These are phyloP conservation scores for Xylaria grammica DNA, from an alignment of 495 filamentous ascomycete species.

Conservation along the genomic window DNA sequence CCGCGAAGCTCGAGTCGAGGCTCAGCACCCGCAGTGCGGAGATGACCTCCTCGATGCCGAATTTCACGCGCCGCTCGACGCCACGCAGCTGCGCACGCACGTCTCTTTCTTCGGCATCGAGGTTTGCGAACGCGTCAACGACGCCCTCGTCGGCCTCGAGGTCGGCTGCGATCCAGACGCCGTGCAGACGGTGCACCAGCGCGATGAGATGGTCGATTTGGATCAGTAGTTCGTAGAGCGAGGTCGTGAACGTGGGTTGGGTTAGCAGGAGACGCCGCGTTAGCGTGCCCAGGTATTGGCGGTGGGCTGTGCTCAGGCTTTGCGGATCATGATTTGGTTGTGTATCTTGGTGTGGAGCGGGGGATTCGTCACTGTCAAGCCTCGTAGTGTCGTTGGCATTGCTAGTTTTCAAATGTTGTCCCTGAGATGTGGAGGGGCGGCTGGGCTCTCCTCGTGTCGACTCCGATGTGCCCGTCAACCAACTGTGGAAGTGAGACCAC, in stretches of 20 bases:
- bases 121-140: slow-evolving; percentile 72
- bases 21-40: slow-evolving; percentile 49
- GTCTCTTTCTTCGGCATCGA: slow-evolving; percentile 68
- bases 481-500: slow-evolving; percentile 67
- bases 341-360: slow-evolving; percentile 5
- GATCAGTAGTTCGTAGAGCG: slow-evolving; percentile 72
- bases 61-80: slow-evolving; percentile 58
- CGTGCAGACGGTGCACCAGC: slow-evolving; percentile 71
- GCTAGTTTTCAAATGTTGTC: no score
- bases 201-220: slow-evolving; percentile 79
- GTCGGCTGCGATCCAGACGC: slow-evolving; percentile 73
- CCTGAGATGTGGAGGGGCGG: slow-evolving; percentile 13
- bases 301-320: slow-evolving; percentile 78
- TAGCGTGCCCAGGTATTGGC: slow-evolving; percentile 71
- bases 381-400: slow-evolving; percentile 5
- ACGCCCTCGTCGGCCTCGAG: slow-evolving; percentile 80
- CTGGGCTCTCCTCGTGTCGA: slow-evolving; percentile 22
- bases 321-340: slow-evolving; percentile 71
- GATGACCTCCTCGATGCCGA: slow-evolving; percentile 68
- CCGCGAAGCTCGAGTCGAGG: slow-evolving; percentile 31
- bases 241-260: slow-evolving; percentile 68
- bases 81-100: slow-evolving; percentile 62
- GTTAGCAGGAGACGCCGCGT: slow-evolving; percentile 72
- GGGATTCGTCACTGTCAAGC: not conserved
- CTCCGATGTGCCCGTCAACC: slow-evolving; percentile 47